A percentile compares a stretch with the other conserved stretches of the same genome.
These are phyloP conservation scores for Hansenula lynferdii DNA, from an alignment of 1,139 yeast species.

Conservation along the genomic window DNA sequence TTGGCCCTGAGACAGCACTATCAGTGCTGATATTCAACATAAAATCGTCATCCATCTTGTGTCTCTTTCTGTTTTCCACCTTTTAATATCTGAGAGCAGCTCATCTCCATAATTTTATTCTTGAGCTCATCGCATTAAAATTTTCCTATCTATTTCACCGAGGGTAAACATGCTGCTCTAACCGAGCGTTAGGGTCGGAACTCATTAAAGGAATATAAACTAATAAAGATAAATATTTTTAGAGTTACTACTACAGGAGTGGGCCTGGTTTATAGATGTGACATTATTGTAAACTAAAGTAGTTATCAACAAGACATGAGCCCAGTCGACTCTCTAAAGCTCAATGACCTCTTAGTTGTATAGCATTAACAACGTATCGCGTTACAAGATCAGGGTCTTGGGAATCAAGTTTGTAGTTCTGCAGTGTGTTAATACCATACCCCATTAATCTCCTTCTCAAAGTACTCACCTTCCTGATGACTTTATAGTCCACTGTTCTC, in stretches of 20 bases:
- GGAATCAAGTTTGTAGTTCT: constrained; percentile 15
- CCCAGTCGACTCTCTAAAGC: background rate
- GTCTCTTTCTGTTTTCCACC: background rate
- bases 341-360: constrained; percentile 30
- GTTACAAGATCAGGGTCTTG: constrained; percentile 14
- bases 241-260: too few species aligned
- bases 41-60: constrained; percentile 44
- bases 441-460: too few species aligned
- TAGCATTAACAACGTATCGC: constrained; percentile 28
- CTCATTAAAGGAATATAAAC: too few species aligned
- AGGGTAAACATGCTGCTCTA: too few species aligned
- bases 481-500: constrained; percentile 26
- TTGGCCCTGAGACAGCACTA: constrained; percentile 20
- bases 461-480: constrained; percentile 28
- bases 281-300: background rate
- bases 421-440: background rate
- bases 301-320: background rate
- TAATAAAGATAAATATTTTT: too few species aligned
- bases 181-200: background rate
- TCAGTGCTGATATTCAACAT: constrained; percentile 57
- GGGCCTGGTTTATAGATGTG: too few species aligned
- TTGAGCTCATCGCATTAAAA: constrained; percentile 6
- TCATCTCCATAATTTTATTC: background rate
- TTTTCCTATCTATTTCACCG: constrained; percentile 23
- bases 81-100: background rate